Conservation (phyloP, 441 rosid species). For the Sinapis alba region DNA sequence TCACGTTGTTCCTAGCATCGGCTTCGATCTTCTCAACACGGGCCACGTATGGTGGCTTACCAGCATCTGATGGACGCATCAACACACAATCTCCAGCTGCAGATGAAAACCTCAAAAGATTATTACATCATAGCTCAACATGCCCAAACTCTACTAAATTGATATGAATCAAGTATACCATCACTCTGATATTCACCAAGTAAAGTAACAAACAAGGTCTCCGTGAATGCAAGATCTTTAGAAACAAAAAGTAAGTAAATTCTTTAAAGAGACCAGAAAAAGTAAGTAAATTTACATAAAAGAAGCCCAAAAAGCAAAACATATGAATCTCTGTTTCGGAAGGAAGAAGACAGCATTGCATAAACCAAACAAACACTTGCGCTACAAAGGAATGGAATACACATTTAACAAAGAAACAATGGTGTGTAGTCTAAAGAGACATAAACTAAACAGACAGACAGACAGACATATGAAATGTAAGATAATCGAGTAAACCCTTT, state of each 20-base stretch:
- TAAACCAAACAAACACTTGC: not conserved
- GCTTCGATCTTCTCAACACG: constrained; percentile 64
- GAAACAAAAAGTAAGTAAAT: no score
- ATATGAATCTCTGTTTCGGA: not conserved
- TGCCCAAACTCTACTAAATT: not conserved
- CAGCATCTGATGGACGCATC: constrained; percentile 61
- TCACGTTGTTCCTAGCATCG: constrained; percentile 51
- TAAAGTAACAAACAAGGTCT: no score
- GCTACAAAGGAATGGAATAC: not conserved
- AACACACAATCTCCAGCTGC: constrained; percentile 63
- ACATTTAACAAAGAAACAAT: no score
- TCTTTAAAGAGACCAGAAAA: not conserved
- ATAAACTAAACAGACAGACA: no score
- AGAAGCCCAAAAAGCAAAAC: not conserved
- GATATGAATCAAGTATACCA: not conserved
- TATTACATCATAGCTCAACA: not conserved
- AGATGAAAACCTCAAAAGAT: constrained; percentile 3
- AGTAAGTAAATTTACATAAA: not conserved
- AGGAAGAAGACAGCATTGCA: no score
- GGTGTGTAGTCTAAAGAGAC: no score
- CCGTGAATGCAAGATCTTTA: no score
- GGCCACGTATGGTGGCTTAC: constrained; percentile 61
- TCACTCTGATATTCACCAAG: no score
- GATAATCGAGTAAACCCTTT: no score
- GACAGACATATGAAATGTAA: no score